Percentiles rank a stretch among this genome's conserved stretches.
These are phyloP conservation scores for Nemania sp. DNA, from an alignment of 2,329 filamentous ascomycete genomes.

Conservation along the genomic window DNA sequence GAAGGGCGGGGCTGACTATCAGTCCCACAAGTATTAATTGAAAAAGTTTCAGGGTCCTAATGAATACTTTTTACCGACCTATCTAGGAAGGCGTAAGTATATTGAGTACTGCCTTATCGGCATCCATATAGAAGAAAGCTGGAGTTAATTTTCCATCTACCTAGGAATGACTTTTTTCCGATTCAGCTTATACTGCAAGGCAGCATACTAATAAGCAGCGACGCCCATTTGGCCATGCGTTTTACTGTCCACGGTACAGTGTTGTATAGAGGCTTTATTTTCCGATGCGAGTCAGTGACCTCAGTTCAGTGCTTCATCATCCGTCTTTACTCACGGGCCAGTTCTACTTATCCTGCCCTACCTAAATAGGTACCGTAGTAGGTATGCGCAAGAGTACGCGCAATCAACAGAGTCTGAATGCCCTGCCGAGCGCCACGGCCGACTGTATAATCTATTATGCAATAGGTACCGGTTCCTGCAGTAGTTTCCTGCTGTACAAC, in stretches of 20 bases:
- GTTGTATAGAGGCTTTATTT: slow-evolving; percentile 14
- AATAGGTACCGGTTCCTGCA: slow-evolving; percentile 36
- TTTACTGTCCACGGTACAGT: not conserved
- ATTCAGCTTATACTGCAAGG: slow-evolving; percentile 5
- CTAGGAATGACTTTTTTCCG: not conserved
- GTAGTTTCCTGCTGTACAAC: slow-evolving; percentile 32
- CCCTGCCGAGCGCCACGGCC: not conserved
- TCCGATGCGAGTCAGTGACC: slow-evolving; percentile 19
- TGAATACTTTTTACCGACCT: no score
- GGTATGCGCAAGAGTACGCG: not conserved
- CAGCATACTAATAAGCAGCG: not conserved
- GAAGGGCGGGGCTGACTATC: not conserved
- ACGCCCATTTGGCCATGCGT: slow-evolving; percentile 13
- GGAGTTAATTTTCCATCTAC: not conserved
- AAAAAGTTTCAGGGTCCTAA: no score
- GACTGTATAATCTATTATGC: not conserved
- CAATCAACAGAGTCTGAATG: not conserved
- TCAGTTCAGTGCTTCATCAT: not conserved
- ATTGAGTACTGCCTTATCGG: no score
- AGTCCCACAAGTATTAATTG: no score
- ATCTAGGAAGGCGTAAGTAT: no score
- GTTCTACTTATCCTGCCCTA: no score
- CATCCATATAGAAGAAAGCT: no score
- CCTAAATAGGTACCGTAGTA: no score
- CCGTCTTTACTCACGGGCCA: not conserved